Conservation (phyloP, 495 filamentous ascomycete genomes). For the Neurospora sp. region DNA sequence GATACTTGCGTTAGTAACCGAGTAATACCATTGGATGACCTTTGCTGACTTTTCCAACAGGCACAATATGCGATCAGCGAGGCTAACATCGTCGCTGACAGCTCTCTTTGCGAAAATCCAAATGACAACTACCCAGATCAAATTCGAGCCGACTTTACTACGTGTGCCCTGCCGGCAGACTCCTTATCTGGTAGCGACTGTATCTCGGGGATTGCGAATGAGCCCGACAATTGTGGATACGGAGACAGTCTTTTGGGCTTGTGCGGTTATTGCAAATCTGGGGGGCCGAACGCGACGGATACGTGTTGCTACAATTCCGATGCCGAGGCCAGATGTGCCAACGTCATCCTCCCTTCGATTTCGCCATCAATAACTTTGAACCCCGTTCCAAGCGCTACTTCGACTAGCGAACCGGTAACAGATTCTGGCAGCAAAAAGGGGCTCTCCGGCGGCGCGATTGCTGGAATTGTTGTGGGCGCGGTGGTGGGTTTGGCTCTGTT, state of each 20-base stretch:
- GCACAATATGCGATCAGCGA: constrained; percentile 81
- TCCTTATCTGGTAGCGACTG: constrained; percentile 63
- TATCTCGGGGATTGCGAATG: constrained; percentile 66
- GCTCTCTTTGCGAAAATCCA: constrained; percentile 56
- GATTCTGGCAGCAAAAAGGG: constrained; percentile 28
- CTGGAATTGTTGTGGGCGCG: constrained; percentile 80
- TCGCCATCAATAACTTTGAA: constrained; percentile 61
- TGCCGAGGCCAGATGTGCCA: constrained; percentile 55
- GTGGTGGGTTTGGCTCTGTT: constrained; percentile 62
- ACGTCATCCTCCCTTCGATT: constrained; percentile 65
- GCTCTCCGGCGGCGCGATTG: constrained; percentile 76
- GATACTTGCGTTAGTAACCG: constrained; percentile 66
- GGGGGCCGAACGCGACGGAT: constrained; percentile 83
- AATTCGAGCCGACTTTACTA: constrained; percentile 86
- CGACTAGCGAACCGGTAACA: constrained; percentile 34
- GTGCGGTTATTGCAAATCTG: constrained; percentile 75
- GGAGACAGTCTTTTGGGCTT: constrained; percentile 70
- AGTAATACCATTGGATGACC: neutral
- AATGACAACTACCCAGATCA: constrained; percentile 55
- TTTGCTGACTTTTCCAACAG: constrained; percentile 35
- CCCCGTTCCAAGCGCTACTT: constrained; percentile 31
- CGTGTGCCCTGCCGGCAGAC: constrained; percentile 71
- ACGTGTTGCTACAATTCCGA: constrained; percentile 87
- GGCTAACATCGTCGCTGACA: constrained; percentile 68
- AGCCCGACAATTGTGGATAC: constrained; percentile 83